Evolutionary conservation across 139 green algal genomes (phyloP).

Genomic region (Choricystis sp.): DNA sequence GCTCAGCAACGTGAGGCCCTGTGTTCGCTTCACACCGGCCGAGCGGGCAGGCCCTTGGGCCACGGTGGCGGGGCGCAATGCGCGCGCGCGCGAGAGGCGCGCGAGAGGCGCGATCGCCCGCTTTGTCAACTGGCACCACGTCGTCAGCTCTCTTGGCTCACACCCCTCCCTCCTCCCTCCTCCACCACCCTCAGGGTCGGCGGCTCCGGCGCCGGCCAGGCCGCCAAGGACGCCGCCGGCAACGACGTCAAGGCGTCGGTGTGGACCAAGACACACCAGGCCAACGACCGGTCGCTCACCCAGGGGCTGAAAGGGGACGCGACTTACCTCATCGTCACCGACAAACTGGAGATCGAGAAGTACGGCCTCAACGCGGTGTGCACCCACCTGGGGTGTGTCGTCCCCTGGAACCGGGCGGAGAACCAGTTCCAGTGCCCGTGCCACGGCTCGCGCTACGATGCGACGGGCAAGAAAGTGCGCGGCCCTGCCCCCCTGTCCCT

Average conservation of each 20-base stretch:
- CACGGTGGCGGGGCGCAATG: no score
- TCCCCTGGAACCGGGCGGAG: conserved; percentile 95
- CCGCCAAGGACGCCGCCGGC: conserved; percentile 90
- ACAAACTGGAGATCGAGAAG: conserved; percentile 61
- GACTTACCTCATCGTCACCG: conserved; percentile 92
- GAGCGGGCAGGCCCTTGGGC: no score
- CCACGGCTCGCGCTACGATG: conserved; percentile 98
- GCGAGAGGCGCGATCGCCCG: no score
- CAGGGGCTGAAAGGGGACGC: conserved; percentile 98
- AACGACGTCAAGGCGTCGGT: conserved; percentile 58
- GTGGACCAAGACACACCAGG: conserved; percentile 78
- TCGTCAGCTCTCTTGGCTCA: not conserved
- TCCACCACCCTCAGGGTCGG: conserved; percentile 34
- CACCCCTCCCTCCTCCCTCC: not conserved
- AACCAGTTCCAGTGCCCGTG: conserved; percentile 99
- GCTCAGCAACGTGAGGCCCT: no score
- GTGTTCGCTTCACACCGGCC: no score
- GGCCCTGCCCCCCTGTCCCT: conserved; percentile 46
- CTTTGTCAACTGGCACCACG: no score
- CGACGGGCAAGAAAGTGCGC: conserved; percentile 82
- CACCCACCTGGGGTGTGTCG: conserved; percentile 98
- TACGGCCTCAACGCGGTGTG: conserved; percentile 98
- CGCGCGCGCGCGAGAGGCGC: no score
- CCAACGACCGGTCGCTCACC: conserved; percentile 61
- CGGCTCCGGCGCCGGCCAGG: conserved; percentile 47